Percentiles rank a stretch among this genome's conserved stretches.
These are phyloP conservation scores for Ceratocystis ficicola DNA, from an alignment of 2,329 filamentous ascomycete species.

Conservation along the genomic window DNA sequence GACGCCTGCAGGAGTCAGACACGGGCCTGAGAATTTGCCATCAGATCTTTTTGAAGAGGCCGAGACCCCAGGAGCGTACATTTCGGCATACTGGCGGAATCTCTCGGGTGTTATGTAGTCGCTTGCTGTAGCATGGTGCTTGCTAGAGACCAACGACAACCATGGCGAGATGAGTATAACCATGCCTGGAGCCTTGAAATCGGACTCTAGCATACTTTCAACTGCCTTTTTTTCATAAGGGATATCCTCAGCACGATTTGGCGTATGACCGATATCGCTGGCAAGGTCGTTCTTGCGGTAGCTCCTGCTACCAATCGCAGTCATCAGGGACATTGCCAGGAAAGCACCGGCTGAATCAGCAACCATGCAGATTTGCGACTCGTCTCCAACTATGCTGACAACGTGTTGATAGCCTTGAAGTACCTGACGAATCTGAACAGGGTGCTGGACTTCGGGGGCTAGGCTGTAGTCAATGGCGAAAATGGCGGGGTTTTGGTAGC, in stretches of 20 bases:
- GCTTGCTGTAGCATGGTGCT: constrained; percentile 55
- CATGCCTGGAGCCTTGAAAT: constrained; percentile 33
- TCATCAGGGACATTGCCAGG: constrained; percentile 57
- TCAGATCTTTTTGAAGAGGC: not conserved
- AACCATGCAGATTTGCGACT: constrained; percentile 54
- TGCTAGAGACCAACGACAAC: constrained; percentile 57
- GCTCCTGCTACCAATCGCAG: constrained; percentile 15
- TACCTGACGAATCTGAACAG: constrained; percentile 59
- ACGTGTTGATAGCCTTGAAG: constrained; percentile 60
- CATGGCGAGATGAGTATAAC: constrained; percentile 70
- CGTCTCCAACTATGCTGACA: constrained; percentile 44
- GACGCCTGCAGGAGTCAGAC: constrained; percentile 9
- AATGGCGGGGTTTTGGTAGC: constrained; percentile 63
- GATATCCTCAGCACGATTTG: not conserved
- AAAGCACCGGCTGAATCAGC: constrained; percentile 74
- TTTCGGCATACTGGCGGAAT: constrained; percentile 56
- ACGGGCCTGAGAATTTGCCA: not conserved
- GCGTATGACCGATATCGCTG: constrained; percentile 1
- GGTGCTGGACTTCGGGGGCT: constrained; percentile 55
- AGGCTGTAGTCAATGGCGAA: constrained; percentile 73
- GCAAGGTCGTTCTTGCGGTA: constrained; percentile 16
- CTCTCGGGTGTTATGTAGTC: constrained; percentile 61
- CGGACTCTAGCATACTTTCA: constrained; percentile 7
- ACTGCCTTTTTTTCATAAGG: constrained; percentile 11
- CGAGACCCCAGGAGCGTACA: constrained; percentile 40